Evolutionary conservation across 495 filamentous ascomycete genomes (phyloP).

Genomic region (Echria macrotheca): DNA sequence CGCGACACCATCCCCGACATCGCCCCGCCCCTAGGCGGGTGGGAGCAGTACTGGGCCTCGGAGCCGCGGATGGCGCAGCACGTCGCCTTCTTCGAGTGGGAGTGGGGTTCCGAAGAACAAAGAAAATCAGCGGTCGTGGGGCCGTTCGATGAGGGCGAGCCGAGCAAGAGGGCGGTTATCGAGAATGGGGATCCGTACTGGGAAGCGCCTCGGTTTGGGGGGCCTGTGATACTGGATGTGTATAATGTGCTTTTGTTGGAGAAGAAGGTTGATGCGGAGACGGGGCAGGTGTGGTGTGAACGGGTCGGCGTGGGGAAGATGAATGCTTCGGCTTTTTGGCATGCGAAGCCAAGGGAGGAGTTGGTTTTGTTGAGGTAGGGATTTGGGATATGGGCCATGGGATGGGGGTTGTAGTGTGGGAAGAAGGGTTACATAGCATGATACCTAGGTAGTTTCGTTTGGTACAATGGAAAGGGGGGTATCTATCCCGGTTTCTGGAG

Average conservation of each 20-base stretch:
- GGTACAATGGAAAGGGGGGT: too few relatives aligned
- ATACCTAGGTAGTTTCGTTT: too few relatives aligned
- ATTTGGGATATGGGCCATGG: too few relatives aligned
- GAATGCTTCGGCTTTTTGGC: conserved; percentile 10
- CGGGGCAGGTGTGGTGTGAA: neutral
- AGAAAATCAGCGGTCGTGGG: conserved; percentile 1
- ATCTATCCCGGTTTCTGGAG: too few relatives aligned
- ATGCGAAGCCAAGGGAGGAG: conserved; percentile 7
- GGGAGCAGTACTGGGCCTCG: conserved; percentile 13
- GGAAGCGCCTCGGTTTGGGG: conserved; percentile 5
- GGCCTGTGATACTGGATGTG: conserved; percentile 2
- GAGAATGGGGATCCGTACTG: conserved; percentile 11
- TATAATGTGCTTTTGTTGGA: conserved; percentile 12
- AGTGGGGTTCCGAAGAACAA: conserved; percentile 1
- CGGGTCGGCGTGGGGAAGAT: conserved; percentile 10
- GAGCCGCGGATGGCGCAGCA: neutral
- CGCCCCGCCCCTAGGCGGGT: conserved; percentile 9
- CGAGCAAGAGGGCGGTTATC: neutral
- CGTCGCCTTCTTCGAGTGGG: neutral
- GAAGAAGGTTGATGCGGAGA: neutral
- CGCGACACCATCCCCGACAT: conserved; percentile 13
- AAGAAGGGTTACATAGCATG: too few relatives aligned
- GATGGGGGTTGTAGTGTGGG: too few relatives aligned
- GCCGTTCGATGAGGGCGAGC: neutral
- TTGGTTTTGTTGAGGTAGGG: conserved; percentile 6